Percentiles rank a stretch among this genome's conserved stretches.
These are phyloP conservation scores for Trichosporon asahii DNA, from an alignment of 1,284 basidiomycete species.

Conservation along the genomic window DNA sequence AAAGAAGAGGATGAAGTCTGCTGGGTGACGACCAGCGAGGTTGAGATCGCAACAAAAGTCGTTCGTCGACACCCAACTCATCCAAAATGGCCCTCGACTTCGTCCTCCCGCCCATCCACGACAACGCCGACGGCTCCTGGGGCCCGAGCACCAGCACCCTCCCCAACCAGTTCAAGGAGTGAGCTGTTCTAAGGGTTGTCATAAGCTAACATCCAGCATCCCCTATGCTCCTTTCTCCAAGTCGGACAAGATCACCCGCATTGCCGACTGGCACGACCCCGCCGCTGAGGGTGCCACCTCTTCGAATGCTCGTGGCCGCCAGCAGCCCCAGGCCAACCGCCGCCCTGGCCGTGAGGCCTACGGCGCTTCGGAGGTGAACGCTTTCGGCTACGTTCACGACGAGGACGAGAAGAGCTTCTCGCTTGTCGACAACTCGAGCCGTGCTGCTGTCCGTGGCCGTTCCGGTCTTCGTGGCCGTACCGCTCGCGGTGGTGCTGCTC, in stretches of 20 bases:
- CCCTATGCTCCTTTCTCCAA: constrained; percentile 97
- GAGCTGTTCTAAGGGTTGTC: constrained; percentile 17
- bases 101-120: constrained; percentile 49
- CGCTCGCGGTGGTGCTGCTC: constrained; percentile 2
- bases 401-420: constrained; percentile 98
- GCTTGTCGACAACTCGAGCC: constrained; percentile 71
- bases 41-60: constrained; percentile 5
- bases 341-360: constrained; percentile 53
- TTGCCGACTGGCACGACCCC: constrained; percentile 87
- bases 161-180: constrained; percentile 52
- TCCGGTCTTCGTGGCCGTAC: constrained; percentile 21
- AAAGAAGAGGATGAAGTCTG: constrained; percentile 10
- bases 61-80: constrained; percentile 11
- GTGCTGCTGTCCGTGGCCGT: constrained; percentile 57
- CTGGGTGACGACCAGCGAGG: constrained; percentile 1
- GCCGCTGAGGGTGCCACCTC: constrained; percentile 60
- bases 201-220: constrained; percentile 55
- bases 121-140: constrained; percentile 53
- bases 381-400: constrained; percentile 97
- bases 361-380: constrained; percentile 66
- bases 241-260: constrained; percentile 94
- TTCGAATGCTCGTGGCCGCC: constrained; percentile 34
- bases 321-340: constrained; percentile 33
- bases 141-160: constrained; percentile 50
- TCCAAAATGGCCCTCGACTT: constrained; percentile 46